A percentile compares a stretch with the other conserved stretches of the same genome.
Evolutionary conservation across 805 yeast genomes (phyloP).

Genomic region (Saturnispora besseyi): DNA sequence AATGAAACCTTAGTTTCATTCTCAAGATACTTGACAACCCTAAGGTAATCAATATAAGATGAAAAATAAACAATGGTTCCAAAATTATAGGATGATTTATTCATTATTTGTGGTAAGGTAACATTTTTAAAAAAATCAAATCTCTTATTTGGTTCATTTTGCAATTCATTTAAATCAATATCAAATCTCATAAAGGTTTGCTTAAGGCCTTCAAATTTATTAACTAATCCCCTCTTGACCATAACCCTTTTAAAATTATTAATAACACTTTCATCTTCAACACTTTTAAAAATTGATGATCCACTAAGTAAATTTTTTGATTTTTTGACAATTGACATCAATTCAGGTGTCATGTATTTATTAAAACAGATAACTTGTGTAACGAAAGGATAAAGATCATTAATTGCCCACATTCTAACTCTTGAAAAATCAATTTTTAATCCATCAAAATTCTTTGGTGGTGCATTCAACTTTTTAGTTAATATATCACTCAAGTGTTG

Average conservation of each 20-base stretch:
- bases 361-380: conserved; percentile 74
- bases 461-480: conserved; percentile 54
- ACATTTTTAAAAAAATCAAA: conserved; percentile 72
- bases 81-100: conserved; percentile 51
- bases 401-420: conserved; percentile 85
- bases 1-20: conserved; percentile 55
- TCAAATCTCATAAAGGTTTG: conserved; percentile 70
- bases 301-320: conserved; percentile 42
- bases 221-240: conserved; percentile 23
- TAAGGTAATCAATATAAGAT: conserved; percentile 74
- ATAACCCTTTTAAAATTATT: conserved; percentile 44
- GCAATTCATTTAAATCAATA: conserved; percentile 32
- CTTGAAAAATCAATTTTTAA: conserved; percentile 79
- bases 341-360: conserved; percentile 73
- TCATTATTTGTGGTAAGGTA: conserved; percentile 60
- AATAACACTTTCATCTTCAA: conserved; percentile 35
- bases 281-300: conserved; percentile 45
- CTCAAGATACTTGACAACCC: conserved; percentile 64
- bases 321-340: conserved; percentile 50
- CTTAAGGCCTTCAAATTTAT: conserved; percentile 39
- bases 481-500: conserved; percentile 62
- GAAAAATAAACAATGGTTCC: conserved; percentile 82
- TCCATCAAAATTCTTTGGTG: conserved; percentile 60
- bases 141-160: conserved; percentile 69
- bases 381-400: conserved; percentile 62